Evolutionary conservation across 768 basidiomycete genomes (phyloP).

Genomic region (Asterophora lycoperdoides): DNA sequence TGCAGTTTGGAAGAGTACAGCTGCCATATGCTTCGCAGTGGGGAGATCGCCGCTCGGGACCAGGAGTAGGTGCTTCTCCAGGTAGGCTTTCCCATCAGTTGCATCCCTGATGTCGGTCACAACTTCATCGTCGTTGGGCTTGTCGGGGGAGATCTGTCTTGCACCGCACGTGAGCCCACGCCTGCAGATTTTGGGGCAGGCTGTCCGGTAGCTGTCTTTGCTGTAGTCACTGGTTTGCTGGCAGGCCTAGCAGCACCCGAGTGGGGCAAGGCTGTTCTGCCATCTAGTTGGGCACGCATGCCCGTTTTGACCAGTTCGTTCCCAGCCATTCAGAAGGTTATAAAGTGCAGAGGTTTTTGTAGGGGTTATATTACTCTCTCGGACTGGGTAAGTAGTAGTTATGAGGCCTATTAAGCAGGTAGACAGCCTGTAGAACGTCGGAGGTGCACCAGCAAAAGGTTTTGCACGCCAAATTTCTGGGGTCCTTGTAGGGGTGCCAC

Average conservation of each 20-base stretch:
- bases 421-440: neutral
- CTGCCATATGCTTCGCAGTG: neutral
- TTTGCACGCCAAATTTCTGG: neutral
- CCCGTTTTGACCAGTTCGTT: neutral
- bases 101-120: neutral
- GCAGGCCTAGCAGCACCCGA: neutral
- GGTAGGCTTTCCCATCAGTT: neutral
- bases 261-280: neutral
- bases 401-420: neutral
- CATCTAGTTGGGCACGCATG: neutral
- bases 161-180: no score
- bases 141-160: no score
- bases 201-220: no score
- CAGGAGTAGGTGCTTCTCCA: neutral
- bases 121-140: neutral
- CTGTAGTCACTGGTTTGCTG: neutral
- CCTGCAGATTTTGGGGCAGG: no score
- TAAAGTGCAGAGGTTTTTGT: no score
- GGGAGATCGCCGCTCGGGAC: neutral
- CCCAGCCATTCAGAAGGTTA: neutral
- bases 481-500: slow-evolving; percentile 2
- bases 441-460: neutral
- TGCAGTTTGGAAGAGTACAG: neutral
- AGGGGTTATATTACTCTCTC: neutral
- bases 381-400: neutral